phyloP scores from a whole-genome alignment of 208 protist species.

The Trypanosoma theileri region DNA sequence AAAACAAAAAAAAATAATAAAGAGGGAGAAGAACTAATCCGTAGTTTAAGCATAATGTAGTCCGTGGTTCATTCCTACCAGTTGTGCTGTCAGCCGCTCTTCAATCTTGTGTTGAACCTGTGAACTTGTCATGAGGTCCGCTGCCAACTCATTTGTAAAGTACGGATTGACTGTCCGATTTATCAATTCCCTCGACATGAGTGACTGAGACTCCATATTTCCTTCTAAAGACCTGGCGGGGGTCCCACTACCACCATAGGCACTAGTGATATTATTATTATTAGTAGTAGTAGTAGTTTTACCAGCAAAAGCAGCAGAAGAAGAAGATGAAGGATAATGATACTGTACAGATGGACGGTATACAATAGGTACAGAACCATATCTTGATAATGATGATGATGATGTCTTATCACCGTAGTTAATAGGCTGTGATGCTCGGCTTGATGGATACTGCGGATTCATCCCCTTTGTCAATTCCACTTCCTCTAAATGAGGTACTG shows the following conservation, averaged over 20 bases:
- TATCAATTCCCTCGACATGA: background rate
- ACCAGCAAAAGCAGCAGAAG: no score
- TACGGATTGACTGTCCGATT: conserved; percentile 9
- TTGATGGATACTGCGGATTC: background rate
- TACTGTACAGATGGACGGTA: background rate
- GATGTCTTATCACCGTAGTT: background rate
- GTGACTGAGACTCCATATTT: background rate
- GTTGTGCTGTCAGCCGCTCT: conserved; percentile 5
- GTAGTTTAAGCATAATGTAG: background rate
- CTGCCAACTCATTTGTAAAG: conserved; percentile 3
- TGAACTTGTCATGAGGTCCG: conserved; percentile 8
- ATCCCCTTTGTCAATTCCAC: background rate
- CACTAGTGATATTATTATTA: background rate
- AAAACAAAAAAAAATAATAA: background rate
- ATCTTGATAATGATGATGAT: no score
- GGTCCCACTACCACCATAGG: background rate
- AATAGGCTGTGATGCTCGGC: background rate
- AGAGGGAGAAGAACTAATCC: background rate
- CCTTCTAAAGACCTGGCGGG: background rate
- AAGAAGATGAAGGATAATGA: background rate
- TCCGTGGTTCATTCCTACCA: background rate
- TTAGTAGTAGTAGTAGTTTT: background rate
- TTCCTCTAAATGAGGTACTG: background rate
- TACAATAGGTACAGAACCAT: background rate
- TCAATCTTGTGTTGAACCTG: conserved; percentile 18